These are phyloP conservation scores for Aspergillus jensenii DNA, from an alignment of 2,329 filamentous ascomycete genomes.

Conservation along the genomic window DNA sequence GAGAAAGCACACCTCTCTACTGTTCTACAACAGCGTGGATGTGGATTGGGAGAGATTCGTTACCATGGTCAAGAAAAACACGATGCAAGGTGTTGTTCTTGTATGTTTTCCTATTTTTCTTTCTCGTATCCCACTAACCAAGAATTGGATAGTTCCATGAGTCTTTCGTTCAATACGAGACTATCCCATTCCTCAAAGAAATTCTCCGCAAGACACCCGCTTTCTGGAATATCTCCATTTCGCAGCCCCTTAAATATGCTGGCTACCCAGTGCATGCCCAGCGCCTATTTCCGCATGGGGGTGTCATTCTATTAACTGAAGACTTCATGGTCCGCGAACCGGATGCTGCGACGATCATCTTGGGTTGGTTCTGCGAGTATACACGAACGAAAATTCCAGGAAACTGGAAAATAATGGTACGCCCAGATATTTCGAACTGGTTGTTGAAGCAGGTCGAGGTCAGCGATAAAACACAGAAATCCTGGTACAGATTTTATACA, in stretches of 20 bases:
- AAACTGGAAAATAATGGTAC: constrained; percentile 40
- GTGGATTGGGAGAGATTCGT: constrained; percentile 39
- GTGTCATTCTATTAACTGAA: constrained; percentile 42
- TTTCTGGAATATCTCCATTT: constrained; percentile 38
- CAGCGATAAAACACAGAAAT: constrained; percentile 7
- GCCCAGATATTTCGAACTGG: constrained; percentile 38
- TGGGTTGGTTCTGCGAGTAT: constrained; percentile 37
- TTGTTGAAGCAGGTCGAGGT: constrained; percentile 27
- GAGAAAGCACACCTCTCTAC: constrained; percentile 25
- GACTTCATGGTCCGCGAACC: constrained; percentile 36
- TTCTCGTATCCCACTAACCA: constrained; percentile 6
- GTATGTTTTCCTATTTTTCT: constrained; percentile 26
- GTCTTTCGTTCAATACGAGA: constrained; percentile 30
- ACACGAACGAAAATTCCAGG: constrained; percentile 24
- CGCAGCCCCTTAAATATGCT: constrained; percentile 23
- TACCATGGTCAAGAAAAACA: neutral
- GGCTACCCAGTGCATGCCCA: constrained; percentile 27
- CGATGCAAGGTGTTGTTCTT: constrained; percentile 31
- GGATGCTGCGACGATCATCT: constrained; percentile 28
- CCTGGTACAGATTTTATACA: constrained; percentile 18
- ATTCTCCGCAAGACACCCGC: constrained; percentile 26
- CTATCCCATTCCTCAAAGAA: constrained; percentile 25
- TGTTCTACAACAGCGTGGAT: constrained; percentile 29
- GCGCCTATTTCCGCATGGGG: constrained; percentile 40
- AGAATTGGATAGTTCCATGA: constrained; percentile 36